Base-by-base conservation (phyloP, 1,284 basidiomycete genomes). In the Ceratobasidium sp. region DNA sequence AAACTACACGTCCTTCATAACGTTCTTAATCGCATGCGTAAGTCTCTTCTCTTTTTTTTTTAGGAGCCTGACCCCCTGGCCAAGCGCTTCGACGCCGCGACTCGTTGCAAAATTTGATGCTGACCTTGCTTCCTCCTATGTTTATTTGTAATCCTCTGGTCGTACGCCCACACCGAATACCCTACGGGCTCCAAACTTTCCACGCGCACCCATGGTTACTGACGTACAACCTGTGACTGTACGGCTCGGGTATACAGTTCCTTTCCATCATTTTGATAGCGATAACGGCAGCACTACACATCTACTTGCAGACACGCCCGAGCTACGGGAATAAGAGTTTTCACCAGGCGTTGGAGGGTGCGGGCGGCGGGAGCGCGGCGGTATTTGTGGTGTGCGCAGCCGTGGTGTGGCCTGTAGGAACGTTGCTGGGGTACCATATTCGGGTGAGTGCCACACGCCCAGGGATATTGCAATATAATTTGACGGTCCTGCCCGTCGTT, bases 1-100 rank as follows among this genome's bases (percentile, higher is more conserved):
- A 63, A 98, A 97, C 81, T 98, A 98, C 82, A 92, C 93, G 29
- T 87, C 90, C 27, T 98, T 98, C 83, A 90, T 96, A 77, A 88
- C 88, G 1, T 89, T 95, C 78, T 85, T 98, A 34, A 81, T 90
- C 62, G 87, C 88, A 43, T 87, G 88, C 11, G 92, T 95, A 80
- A 82, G 92, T 87, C n/a, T 29, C 14, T 31, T 41, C 2, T 56
- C 16, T 56, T 27, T 16, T 62, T 66, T 27, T 68, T 43, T 11
- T 16, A 24, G 27, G 46, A 56, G n/a, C n/a, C n/a, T n/a, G n/a
- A n/a, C n/a, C n/a, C n/a, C n/a, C n/a, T n/a, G n/a, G n/a, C n/a
- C n/a, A n/a, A n/a, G n/a, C n/a, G n/a, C n/a, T n/a, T n/a, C n/a
- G n/a, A n/a, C n/a, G n/a, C n/a, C n/a, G n/a, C n/a, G n/a, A n/a